Evolutionary conservation across 1,284 basidiomycete genomes (phyloP).

Genomic region (Leccinum pachyderme): DNA sequence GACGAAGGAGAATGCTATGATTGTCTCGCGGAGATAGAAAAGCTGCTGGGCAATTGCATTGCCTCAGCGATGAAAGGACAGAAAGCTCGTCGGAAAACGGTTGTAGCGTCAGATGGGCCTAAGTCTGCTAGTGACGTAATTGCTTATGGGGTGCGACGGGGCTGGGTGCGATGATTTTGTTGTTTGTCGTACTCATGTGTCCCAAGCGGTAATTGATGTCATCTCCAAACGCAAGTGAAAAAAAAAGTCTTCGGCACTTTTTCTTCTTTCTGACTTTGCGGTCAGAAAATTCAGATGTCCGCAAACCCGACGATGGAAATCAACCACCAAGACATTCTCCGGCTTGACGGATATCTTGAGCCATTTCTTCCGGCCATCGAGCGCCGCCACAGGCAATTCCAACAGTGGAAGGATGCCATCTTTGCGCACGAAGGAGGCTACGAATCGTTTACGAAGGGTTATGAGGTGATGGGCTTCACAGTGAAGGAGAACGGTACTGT

Average conservation of each 20-base stretch:
- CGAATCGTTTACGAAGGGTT: slow-evolving; percentile 86
- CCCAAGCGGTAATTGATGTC: neutral
- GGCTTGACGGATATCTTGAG: slow-evolving; percentile 73
- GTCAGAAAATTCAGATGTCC: slow-evolving; percentile 17
- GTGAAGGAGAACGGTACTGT: slow-evolving; percentile 70
- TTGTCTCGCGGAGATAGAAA: slow-evolving; percentile 35
- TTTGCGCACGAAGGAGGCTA: slow-evolving; percentile 82
- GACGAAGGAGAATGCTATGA: slow-evolving; percentile 33
- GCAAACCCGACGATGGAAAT: slow-evolving; percentile 43
- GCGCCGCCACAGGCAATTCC: slow-evolving; percentile 69
- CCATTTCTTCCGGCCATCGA: slow-evolving; percentile 72
- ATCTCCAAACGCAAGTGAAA: slow-evolving; percentile 3
- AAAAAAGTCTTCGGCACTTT: slow-evolving; percentile 6
- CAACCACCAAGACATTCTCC: slow-evolving; percentile 54
- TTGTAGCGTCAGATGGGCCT: slow-evolving; percentile 13
- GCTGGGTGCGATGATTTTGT: slow-evolving; percentile 27
- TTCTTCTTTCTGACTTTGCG: slow-evolving; percentile 8
- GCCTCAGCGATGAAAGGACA: slow-evolving; percentile 11
- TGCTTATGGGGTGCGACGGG: slow-evolving; percentile 23
- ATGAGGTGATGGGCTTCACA: slow-evolving; percentile 83
- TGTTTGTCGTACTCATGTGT: neutral
- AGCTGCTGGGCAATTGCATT: slow-evolving; percentile 25
- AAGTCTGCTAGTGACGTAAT: slow-evolving; percentile 33
- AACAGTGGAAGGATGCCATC: slow-evolving; percentile 74
- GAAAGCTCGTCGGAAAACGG: slow-evolving; percentile 29